phyloP scores from a whole-genome alignment of 148 eudicot species.

The Cornus kousa region DNA sequence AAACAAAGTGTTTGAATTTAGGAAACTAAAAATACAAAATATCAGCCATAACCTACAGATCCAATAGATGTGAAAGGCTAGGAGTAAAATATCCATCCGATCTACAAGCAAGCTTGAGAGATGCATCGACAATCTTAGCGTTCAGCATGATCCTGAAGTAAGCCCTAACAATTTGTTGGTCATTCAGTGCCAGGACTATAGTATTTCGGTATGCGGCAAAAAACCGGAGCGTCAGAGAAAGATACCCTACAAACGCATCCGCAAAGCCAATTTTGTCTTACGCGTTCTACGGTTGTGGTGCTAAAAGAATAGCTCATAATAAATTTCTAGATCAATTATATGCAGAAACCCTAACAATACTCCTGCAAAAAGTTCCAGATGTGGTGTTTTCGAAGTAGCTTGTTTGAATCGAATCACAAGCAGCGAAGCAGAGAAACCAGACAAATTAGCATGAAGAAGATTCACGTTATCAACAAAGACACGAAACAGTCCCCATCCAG shows the following conservation, averaged over 20 bases:
- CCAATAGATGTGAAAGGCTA: neutral
- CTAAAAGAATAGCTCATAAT: neutral
- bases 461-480: neutral
- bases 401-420: neutral
- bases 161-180: neutral
- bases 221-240: neutral
- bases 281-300: neutral
- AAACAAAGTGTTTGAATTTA: neutral
- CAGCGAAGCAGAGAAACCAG: neutral
- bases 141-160: neutral
- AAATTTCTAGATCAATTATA: neutral
- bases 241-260: slow-evolving; percentile 3
- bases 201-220: neutral
- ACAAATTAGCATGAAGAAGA: slow-evolving; percentile 4
- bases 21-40: neutral
- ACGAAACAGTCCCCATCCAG: neutral
- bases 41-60: neutral
- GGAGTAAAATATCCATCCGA: neutral
- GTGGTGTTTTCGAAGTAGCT: neutral
- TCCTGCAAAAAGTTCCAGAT: neutral
- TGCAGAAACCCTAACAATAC: neutral
- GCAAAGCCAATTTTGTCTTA: neutral
- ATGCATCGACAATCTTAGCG: neutral
- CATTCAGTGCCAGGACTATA: neutral
- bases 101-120: neutral